Conservation (phyloP, 345 rosid species). For the Ricinus communis region DNA sequence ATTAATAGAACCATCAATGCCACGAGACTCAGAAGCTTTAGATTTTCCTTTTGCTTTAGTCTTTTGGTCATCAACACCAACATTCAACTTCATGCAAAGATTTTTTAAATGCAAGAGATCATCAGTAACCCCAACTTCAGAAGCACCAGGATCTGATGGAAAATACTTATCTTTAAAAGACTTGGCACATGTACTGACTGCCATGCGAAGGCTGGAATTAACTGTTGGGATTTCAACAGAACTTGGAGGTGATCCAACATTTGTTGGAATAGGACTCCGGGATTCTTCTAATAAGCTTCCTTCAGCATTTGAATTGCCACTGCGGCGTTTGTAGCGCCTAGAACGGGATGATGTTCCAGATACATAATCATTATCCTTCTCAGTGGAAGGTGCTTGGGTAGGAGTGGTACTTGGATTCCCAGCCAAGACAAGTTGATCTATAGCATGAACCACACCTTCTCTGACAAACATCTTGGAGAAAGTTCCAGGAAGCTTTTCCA, state of each 20-base stretch:
- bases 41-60: conserved; percentile 83
- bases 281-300: conserved; percentile 65
- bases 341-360: conserved; percentile 74
- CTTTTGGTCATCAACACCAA: conserved; percentile 80
- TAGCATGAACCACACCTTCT: conserved; percentile 98
- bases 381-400: conserved; percentile 52
- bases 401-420: conserved; percentile 50
- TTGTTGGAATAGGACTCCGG: conserved; percentile 50
- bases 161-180: conserved; percentile 87
- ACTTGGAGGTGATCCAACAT: conserved; percentile 65
- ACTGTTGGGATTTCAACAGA: conserved; percentile 63
- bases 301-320: conserved; percentile 64
- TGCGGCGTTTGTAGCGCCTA: conserved; percentile 84
- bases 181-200: conserved; percentile 86
- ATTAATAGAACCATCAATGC: conserved; percentile 54
- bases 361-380: conserved; percentile 74
- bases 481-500: conserved; percentile 98
- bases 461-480: conserved; percentile 93
- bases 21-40: conserved; percentile 61
- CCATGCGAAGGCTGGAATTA: conserved; percentile 62
- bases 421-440: conserved; percentile 83
- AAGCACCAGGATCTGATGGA: conserved; percentile 66
- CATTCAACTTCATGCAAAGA: conserved; percentile 76
- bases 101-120: conserved; percentile 82
- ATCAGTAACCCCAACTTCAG: conserved; percentile 89